Conservation (phyloP, 2,329 filamentous ascomycete genomes). For the Aspergillus sp. region DNA sequence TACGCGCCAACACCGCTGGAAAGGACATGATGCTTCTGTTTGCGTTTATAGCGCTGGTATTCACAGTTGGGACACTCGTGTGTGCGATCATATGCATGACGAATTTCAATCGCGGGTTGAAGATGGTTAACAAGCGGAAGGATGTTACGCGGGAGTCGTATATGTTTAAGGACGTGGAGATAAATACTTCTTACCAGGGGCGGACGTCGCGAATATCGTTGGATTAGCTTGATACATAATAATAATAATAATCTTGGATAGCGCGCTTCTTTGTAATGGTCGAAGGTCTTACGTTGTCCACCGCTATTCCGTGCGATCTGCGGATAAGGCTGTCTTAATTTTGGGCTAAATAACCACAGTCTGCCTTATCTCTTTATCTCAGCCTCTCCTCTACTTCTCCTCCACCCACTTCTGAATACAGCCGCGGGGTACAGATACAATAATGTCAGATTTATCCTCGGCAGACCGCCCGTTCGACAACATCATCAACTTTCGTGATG, state of each 20-base stretch:
- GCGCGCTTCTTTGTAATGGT: too few species aligned
- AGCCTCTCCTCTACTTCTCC: slow-evolving; percentile 16
- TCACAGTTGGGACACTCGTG: slow-evolving; percentile 4
- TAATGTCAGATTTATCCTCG: slow-evolving; percentile 27
- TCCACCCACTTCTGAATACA: background rate
- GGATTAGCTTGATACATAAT: too few species aligned
- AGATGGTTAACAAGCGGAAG: background rate
- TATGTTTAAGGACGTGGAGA: too few species aligned
- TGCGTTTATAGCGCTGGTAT: slow-evolving; percentile 6
- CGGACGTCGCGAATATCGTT: too few species aligned
- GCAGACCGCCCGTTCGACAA: slow-evolving; percentile 44
- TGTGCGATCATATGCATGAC: slow-evolving; percentile 7
- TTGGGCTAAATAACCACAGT: background rate
- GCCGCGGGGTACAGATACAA: background rate
- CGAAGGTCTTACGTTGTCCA: too few species aligned
- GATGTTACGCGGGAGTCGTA: too few species aligned
- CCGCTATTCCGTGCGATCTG: too few species aligned
- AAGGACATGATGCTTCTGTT: slow-evolving; percentile 14
- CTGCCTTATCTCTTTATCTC: background rate
- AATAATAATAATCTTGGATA: too few species aligned
- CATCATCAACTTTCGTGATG: slow-evolving; percentile 71
- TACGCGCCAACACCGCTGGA: slow-evolving; percentile 3
- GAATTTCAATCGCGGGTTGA: slow-evolving; percentile 11
- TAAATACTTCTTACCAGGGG: too few species aligned
- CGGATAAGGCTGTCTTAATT: background rate